These are phyloP conservation scores for Hirsutella thompsonii DNA, from an alignment of 2,329 filamentous ascomycete species.

Conservation along the genomic window DNA sequence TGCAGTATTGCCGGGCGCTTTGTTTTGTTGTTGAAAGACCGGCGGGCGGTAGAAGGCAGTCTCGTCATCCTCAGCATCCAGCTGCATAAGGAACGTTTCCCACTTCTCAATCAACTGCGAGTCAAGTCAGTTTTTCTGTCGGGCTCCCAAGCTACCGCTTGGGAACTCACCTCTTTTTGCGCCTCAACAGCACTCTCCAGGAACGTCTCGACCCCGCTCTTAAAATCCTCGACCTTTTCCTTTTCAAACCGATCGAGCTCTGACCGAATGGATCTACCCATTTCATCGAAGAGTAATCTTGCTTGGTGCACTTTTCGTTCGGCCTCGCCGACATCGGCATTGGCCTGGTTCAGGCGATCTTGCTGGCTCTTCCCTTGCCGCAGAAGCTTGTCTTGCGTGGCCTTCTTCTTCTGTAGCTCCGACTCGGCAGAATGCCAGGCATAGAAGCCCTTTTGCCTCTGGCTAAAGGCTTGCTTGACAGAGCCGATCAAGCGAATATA, in stretches of 20 bases:
- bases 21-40: constrained; percentile 36
- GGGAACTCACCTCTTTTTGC: constrained; percentile 74
- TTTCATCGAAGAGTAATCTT: constrained; percentile 85
- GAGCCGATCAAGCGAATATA: constrained; percentile 94
- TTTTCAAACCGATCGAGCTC: constrained; percentile 90
- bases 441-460: constrained; percentile 92
- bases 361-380: constrained; percentile 92
- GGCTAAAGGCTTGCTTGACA: constrained; percentile 83
- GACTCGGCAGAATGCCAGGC: constrained; percentile 86
- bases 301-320: constrained; percentile 89
- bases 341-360: constrained; percentile 83
- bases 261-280: constrained; percentile 82
- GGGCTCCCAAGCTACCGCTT: no score
- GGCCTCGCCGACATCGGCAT: constrained; percentile 86
- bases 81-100: constrained; percentile 95
- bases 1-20: constrained; percentile 42
- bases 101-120: constrained; percentile 66
- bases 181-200: constrained; percentile 93
- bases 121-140: no score
- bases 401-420: constrained; percentile 80
- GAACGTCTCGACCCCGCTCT: constrained; percentile 95
- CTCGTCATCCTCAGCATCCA: constrained; percentile 86
- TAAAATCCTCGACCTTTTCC: constrained; percentile 98
- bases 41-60: constrained; percentile 52
- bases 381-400: constrained; percentile 85